Evolutionary conservation across 1,284 basidiomycete species (phyloP).

Genomic region (Baeospora myosura): DNA sequence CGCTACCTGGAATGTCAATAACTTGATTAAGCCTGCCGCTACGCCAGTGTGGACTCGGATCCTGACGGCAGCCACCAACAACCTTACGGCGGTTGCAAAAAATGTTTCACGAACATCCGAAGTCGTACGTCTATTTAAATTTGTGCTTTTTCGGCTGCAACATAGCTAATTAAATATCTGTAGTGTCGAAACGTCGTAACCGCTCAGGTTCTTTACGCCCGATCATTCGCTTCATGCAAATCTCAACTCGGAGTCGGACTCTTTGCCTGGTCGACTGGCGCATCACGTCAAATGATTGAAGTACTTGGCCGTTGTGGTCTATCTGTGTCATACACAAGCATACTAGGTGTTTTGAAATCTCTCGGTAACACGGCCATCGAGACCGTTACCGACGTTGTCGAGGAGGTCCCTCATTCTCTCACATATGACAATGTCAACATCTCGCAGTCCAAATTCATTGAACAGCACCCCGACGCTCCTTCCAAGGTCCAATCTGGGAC

Average conservation of each 20-base stretch:
- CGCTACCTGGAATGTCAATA: neutral
- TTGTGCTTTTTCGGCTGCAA: neutral
- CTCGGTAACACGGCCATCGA: neutral
- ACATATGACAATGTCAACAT: constrained; percentile 12
- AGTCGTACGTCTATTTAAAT: neutral
- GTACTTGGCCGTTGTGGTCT: constrained; percentile 4
- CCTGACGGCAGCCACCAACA: neutral
- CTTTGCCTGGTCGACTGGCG: constrained; percentile 1
- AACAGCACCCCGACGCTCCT: constrained; percentile 10
- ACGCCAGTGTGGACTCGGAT: neutral
- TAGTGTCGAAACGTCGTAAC: neutral
- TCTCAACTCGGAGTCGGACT: constrained; percentile 3
- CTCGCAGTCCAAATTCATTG: constrained; percentile 6
- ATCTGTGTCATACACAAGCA: neutral
- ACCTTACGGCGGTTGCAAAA: neutral
- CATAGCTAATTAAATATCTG: neutral
- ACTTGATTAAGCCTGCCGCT: neutral
- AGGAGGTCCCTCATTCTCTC: constrained; percentile 3
- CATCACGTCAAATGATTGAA: constrained; percentile 4
- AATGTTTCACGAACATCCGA: neutral
- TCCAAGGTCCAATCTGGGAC: constrained; percentile 13
- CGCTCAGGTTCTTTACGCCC: constrained; percentile 3
- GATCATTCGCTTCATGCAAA: neutral
- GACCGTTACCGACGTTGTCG: neutral
- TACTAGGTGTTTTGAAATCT: neutral